Base-by-base conservation (phyloP, 139 green algal genomes). In the Edaphochlamys debaryana region DNA sequence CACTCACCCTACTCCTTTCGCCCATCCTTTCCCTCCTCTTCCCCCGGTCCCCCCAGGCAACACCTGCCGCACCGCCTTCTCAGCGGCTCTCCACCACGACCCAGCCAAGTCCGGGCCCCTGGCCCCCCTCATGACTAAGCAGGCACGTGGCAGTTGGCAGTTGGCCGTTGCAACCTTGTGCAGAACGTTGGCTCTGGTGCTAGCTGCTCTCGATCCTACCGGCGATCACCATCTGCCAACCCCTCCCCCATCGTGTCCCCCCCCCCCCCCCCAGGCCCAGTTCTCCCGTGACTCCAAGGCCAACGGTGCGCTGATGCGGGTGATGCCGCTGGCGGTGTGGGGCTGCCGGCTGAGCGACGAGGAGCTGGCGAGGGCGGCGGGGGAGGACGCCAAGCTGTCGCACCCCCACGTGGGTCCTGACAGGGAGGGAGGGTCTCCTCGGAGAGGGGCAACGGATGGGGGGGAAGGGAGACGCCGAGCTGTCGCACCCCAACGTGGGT, bases 271-370 rank as follows among this genome's bases (percentile, higher is more conserved):
- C 45, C 45, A 54, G 11, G 8, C 40, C n/a, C 63, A 82, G 76
- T 82, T 82, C 41, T 54, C 32, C 76, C 41, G 32, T 4, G 78
- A 66, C 27, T 76, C 58, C 60, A 45, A 86, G 58, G 32, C 80
- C 69, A 86, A 86, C 62, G 80, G 80, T 25, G 72, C 80, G 17
- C 80, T 86, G 17, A 86, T 86, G 80, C 80, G 87, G 34, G 67
- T 76, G 29, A 86, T 85, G n/a, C 89, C 89, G 0, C 72, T 93
- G 71, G 87, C 89, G 17, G 80, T 93, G n/a, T 93, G 89, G 89
- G 79, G 69, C 37, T 72, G 86, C 68, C 30, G 50, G 11, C 81
- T 87, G 36, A 17, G 22, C 25, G 50, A 67, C 5, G 52, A 75
- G 3, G 42, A 50, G 1, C 50, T 91, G n/a, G 84, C 87, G 0